Evolutionary conservation across 306 rosid genomes (phyloP), one percentile per base, ranked within the genome.

Genomic region (Elaeagnus macrophylla): DNA sequence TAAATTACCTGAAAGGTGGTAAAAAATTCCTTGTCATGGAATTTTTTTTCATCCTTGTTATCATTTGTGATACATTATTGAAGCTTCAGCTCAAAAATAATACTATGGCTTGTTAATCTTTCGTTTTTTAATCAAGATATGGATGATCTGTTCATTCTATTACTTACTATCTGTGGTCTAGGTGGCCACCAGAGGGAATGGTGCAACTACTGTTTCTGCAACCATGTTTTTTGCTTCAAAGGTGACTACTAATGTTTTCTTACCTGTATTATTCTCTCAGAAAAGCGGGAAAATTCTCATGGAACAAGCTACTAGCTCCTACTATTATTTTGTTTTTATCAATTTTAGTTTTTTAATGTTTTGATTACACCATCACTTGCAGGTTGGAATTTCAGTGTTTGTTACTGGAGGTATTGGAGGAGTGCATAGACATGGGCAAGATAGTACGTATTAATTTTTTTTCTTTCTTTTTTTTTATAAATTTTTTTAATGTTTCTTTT

Each of bases 321-420:
- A 65, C 56, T 56, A 58, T 61, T 61, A 56, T 17, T 12, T 44
- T 4, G 13, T 25, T 25, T 40, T 16, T 61, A 50, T 20, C 2
- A 19, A 20, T 35, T 57, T 15, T 51, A 18, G 13, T 7, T 48
- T 62, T 59, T 42, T 53, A 17, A 32, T 39, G 13, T 18, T 18
- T 32, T 16, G n/a, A 36, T 3, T 16, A 8, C 36, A 52, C 46
- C 51, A 59, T 37, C 12, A 37, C 14, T 72, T 64, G 56, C 77
- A 89, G 97, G 90, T 77, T 68, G 81, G 85, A 48, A 86, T 90
- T 70, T 74, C 82, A 32, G 74, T 86, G 51, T 90, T 86, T 67
- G 97, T 90, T 14, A 90, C 97, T 19, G 97, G 97, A 19, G 95
- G 97, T 13, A 78, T 86, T 48, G 97, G 97, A 57, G 97, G 97